Evolutionary conservation across 129 eudicot genomes (phyloP), one percentile per base, ranked within the genome.

Genomic region (carrot (Daucus carota)): DNA sequence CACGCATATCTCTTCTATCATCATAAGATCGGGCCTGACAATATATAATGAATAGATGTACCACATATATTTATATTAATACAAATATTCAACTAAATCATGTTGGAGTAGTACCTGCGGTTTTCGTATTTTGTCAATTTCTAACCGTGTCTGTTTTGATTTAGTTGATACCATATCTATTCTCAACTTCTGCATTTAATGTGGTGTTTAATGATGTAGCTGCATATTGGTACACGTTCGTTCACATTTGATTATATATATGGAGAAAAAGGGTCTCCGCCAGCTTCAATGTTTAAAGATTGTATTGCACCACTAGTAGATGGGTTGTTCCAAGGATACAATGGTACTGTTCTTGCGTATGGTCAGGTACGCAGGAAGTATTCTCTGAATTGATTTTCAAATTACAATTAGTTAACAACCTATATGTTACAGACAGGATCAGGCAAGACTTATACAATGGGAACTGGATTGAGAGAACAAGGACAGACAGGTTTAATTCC

Each of bases 381-480:
- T 42, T 43, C 47, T 43, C 34, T 29, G 31, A n/a, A 18, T 44
- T 52, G 32, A 62, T 80, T 82, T 74, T 81, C 24, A 17, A 13
- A 47, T 24, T 72, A 43, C 57, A 42, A 40, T 69, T 52, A 36
- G 70, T 52, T 84, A 79, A 81, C 71, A 77, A 81, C 82, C 73
- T 71, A 50, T 69, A 77, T 82, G 73, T 77, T 73, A 78, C 90
- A 94, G 97, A 94, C 99, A 2, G 99, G 99, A 73, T 94, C 99
- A 22, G 99, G 99, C 3, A 94, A 94, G 85, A 94, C 99, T 14
- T 94, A 94, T 79, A 94, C 99, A 29, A 94, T 91, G 99, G 99
- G 99, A 32, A 89, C 96, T 9, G 88, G 94, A 36, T 80, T 87
- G 74, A 89, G 84, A 78, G 97, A 94, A 59, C 91, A 86, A 42